Evolutionary conservation across 306 rosid species (phyloP).

Genomic region (Vigna mungo): DNA sequence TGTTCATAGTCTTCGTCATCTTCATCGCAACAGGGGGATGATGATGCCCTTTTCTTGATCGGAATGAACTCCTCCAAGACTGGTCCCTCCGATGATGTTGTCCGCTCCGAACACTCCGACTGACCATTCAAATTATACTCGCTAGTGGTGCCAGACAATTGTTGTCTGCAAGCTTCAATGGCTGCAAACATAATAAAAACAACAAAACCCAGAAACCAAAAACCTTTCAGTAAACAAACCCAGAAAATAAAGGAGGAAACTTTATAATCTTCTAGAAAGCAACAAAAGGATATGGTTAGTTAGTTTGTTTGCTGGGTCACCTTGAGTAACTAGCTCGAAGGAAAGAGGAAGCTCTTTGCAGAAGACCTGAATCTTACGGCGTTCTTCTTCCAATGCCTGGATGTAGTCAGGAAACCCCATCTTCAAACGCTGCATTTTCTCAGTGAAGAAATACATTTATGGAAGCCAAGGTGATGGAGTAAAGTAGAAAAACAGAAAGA

Average conservation of each 20-base stretch:
- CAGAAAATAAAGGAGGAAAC: conserved; percentile 15
- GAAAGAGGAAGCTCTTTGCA: conserved; percentile 87
- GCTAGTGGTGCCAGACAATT: conserved; percentile 60
- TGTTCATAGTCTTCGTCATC: conserved; percentile 47
- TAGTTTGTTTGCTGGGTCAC: conserved; percentile 36
- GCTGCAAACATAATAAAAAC: conserved; percentile 50
- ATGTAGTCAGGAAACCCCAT: conserved; percentile 62
- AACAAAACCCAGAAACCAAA: background rate
- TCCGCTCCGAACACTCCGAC: conserved; percentile 84
- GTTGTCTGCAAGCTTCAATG: conserved; percentile 74
- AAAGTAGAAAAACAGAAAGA: conserved; percentile 10
- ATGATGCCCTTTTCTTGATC: conserved; percentile 54
- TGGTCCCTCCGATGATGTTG: conserved; percentile 73
- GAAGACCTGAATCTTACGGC: conserved; percentile 69
- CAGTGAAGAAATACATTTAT: conserved; percentile 46
- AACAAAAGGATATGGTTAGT: conserved; percentile 6
- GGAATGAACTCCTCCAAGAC: conserved; percentile 88
- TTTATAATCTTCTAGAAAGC: conserved; percentile 19
- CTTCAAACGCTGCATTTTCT: conserved; percentile 62
- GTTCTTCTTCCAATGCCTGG: conserved; percentile 72
- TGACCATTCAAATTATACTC: conserved; percentile 71
- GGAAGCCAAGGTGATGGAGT: background rate
- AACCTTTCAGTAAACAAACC: conserved; percentile 1
- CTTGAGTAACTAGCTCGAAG: conserved; percentile 74
- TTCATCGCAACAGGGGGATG: conserved; percentile 51